These are phyloP conservation scores for Hylodesmum podocarpum DNA, from an alignment of 306 rosid species.

Conservation along the genomic window DNA sequence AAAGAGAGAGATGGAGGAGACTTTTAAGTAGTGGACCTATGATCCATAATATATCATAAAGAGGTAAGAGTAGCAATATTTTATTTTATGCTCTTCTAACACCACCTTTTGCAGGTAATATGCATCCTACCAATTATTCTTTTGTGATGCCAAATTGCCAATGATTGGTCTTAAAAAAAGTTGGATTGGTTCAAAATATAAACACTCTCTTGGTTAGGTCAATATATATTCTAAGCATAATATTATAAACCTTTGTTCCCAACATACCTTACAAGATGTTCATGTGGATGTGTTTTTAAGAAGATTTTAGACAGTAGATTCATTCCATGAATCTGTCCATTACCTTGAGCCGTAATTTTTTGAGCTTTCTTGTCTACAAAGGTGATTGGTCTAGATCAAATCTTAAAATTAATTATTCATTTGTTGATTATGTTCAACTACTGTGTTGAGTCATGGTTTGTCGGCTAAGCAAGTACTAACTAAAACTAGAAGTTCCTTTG, in stretches of 20 bases:
- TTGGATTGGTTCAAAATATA: conserved; percentile 40
- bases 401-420: conserved; percentile 43
- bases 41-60: conserved; percentile 25
- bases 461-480: conserved; percentile 46
- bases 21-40: conserved; percentile 49
- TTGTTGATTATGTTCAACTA: conserved; percentile 40
- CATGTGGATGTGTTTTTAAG: conserved; percentile 27
- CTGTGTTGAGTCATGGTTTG: conserved; percentile 49
- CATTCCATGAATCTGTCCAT: conserved; percentile 39
- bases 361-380: conserved; percentile 35
- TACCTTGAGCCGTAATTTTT: conserved; percentile 45
- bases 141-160: conserved; percentile 38
- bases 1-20: conserved; percentile 41
- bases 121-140: conserved; percentile 77
- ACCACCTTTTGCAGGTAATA: conserved; percentile 54
- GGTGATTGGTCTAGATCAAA: conserved; percentile 62
- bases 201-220: conserved; percentile 52
- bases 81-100: conserved; percentile 49
- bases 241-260: conserved; percentile 43
- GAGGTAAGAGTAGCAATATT: conserved; percentile 37
- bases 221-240: conserved; percentile 37
- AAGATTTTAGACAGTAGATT: conserved; percentile 21
- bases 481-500: not conserved
- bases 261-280: conserved; percentile 48
- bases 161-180: conserved; percentile 52